Evolutionary conservation across 208 protist species (phyloP).

Genomic region (Phytomonas serpens): DNA sequence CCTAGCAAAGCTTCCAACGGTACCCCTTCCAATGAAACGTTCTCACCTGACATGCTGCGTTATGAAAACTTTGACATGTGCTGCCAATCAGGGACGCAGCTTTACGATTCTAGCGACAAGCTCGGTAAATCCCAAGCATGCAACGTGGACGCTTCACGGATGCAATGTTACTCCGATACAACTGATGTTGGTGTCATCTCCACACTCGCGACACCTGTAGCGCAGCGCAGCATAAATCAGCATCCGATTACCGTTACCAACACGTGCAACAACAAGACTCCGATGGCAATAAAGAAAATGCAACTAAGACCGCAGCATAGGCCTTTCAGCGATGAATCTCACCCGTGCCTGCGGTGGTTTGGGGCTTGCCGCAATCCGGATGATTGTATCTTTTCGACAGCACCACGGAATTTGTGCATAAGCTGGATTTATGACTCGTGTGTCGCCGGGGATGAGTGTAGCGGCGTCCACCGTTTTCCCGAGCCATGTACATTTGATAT

Average conservation of each 20-base stretch:
- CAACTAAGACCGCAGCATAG: neutral
- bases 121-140: neutral
- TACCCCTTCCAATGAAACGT: neutral
- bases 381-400: conserved; percentile 41
- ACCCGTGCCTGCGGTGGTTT: conserved; percentile 73
- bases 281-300: neutral
- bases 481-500: conserved; percentile 41
- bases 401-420: conserved; percentile 68
- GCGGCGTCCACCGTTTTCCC: conserved; percentile 68
- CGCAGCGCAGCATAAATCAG: neutral
- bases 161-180: neutral
- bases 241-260: neutral
- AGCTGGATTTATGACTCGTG: conserved; percentile 66
- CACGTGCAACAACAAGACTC: neutral
- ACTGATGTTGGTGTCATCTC: neutral
- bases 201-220: neutral
- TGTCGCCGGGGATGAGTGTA: conserved; percentile 32
- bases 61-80: neutral
- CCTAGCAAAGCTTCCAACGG: neutral
- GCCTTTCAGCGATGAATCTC: conserved; percentile 29
- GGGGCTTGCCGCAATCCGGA: conserved; percentile 58
- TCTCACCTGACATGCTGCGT: neutral
- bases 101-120: neutral
- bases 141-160: neutral
- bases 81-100: neutral